These are phyloP conservation scores for Globisporangium megalacanthum DNA, from an alignment of 352 stramenopile genomes.

Conservation along the genomic window DNA sequence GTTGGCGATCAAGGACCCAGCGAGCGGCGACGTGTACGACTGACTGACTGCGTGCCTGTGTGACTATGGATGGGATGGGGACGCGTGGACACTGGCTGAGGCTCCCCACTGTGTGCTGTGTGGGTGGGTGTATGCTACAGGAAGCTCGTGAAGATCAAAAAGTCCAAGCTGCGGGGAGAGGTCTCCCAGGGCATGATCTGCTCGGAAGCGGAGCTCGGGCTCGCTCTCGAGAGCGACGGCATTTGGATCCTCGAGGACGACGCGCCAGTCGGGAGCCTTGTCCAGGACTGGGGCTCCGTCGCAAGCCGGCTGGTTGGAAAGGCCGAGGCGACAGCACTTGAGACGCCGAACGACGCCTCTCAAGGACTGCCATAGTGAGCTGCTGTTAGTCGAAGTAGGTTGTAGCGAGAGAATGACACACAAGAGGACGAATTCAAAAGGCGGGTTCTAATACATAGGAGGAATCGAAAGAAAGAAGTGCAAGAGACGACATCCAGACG, in stretches of 20 bases:
- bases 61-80: not conserved
- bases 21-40: constrained; percentile 45
- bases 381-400: not conserved
- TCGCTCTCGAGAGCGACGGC: constrained; percentile 55
- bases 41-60: constrained; percentile 2
- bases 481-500: constrained; percentile 1
- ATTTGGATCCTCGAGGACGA: constrained; percentile 62
- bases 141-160: constrained; percentile 83
- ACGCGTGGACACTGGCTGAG: not conserved
- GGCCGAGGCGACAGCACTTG: not conserved
- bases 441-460: not conserved
- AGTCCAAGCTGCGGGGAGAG: constrained; percentile 75
- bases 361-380: not conserved
- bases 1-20: constrained; percentile 45
- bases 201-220: constrained; percentile 66
- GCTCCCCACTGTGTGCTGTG: not conserved
- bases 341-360: too few relatives aligned
- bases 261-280: constrained; percentile 44
- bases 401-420: not conserved
- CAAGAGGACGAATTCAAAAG: constrained; percentile 1
- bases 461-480: not conserved
- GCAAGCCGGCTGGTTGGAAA: constrained; percentile 21
- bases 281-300: constrained; percentile 35
- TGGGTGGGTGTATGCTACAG: constrained; percentile 20
- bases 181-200: constrained; percentile 81